Conservation (phyloP, 148 eudicot genomes). For the Camellia japonica region DNA sequence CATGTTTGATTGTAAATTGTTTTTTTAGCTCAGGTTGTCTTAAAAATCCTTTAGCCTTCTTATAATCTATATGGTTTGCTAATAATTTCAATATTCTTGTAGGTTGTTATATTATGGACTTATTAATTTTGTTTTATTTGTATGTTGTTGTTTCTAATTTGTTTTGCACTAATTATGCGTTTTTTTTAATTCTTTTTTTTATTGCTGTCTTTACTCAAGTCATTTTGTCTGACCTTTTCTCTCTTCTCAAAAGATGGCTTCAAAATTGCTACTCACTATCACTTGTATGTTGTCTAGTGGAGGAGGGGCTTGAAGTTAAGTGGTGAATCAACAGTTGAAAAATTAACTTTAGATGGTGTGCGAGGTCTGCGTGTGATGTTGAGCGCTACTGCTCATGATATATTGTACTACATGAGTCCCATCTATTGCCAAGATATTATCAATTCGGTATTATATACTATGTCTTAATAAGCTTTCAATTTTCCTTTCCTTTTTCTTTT, state of each 20-base stretch:
- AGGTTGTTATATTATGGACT: not conserved
- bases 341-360: conserved; percentile 78
- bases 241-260: not conserved
- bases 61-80: not conserved
- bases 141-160: not conserved
- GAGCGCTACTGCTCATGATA: conserved; percentile 98
- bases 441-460: conserved; percentile 62
- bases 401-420: conserved; percentile 98
- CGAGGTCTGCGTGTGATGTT: conserved; percentile 79
- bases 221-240: not conserved
- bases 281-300: conserved; percentile 54
- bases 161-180: not conserved
- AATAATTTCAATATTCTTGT: not conserved
- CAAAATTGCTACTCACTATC: not conserved
- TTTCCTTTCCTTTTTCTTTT: conserved; percentile 7
- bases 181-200: not conserved
- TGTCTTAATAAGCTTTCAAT: conserved; percentile 9
- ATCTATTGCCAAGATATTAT: conserved; percentile 96
- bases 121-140: not conserved
- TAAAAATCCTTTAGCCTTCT: not conserved
- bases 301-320: conserved; percentile 88
- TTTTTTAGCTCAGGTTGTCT: not conserved
- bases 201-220: not conserved
- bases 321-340: conserved; percentile 91
- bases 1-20: not conserved